Conservation (phyloP, 495 filamentous ascomycete genomes). For the Physcia stellaris region DNA sequence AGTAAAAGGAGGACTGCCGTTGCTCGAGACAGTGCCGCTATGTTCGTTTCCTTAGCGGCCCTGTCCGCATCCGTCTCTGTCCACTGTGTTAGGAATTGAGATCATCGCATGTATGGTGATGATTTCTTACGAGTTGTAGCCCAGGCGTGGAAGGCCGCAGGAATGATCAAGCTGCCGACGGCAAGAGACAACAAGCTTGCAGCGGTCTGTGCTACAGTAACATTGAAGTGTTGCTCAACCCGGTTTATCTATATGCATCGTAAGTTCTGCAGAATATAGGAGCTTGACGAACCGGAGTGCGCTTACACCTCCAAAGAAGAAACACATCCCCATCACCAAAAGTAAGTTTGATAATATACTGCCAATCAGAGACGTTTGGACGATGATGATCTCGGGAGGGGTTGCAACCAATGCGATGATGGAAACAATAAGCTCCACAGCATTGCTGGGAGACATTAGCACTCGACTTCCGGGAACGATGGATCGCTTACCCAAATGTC, state of each 20-base stretch:
- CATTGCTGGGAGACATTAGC: slow-evolving; percentile 43
- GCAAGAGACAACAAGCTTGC: slow-evolving; percentile 68
- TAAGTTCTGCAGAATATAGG: no score
- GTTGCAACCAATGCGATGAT: slow-evolving; percentile 63
- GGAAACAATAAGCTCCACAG: slow-evolving; percentile 83
- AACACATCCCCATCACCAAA: slow-evolving; percentile 85
- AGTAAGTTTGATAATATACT: slow-evolving; percentile 86
- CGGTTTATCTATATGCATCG: no score
- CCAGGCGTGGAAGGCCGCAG: slow-evolving; percentile 66
- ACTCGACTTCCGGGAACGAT: slow-evolving; percentile 7
- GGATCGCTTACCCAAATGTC: slow-evolving; percentile 57
- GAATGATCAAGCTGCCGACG: slow-evolving; percentile 71
- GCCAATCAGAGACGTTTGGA: slow-evolving; percentile 84
- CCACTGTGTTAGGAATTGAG: no score
- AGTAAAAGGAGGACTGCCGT: slow-evolving; percentile 62
- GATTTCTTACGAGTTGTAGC: no score
- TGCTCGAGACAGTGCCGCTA: slow-evolving; percentile 52
- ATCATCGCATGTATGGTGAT: no score
- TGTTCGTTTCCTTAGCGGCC: slow-evolving; percentile 14
- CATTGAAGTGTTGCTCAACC: slow-evolving; percentile 79
- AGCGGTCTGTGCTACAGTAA: slow-evolving; percentile 85
- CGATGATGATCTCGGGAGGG: slow-evolving; percentile 73
- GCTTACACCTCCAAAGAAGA: slow-evolving; percentile 84
- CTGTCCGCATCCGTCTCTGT: no score
- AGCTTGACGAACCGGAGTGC: no score